phyloP scores from a whole-genome alignment of 2,329 filamentous ascomycete genomes.

The Cadophora sp. region DNA sequence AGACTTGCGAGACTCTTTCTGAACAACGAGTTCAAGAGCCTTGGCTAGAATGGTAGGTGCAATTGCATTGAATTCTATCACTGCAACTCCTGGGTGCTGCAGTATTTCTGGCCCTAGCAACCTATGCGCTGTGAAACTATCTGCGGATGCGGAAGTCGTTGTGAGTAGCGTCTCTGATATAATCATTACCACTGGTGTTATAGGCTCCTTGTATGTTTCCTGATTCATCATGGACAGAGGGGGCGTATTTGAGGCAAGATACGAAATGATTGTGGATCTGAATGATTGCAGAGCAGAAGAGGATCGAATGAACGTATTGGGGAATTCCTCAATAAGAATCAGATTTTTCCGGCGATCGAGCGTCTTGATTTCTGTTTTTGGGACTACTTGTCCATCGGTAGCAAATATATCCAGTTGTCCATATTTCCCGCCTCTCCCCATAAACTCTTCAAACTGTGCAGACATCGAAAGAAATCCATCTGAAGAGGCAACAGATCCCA shows the following conservation, averaged over 20 bases:
- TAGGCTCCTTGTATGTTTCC: constrained; percentile 47
- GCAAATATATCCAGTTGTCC: constrained; percentile 65
- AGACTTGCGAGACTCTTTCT: constrained; percentile 84
- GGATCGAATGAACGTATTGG: constrained; percentile 73
- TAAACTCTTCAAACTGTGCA: constrained; percentile 89
- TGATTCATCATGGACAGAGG: constrained; percentile 55
- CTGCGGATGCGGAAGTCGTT: constrained; percentile 81
- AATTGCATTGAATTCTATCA: constrained; percentile 93
- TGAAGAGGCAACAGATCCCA: constrained; percentile 60
- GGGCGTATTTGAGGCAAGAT: constrained; percentile 71
- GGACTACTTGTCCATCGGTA: constrained; percentile 36
- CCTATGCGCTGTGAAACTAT: constrained; percentile 92
- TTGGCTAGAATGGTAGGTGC: constrained; percentile 86
- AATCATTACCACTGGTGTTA: constrained; percentile 83
- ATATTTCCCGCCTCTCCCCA: constrained; percentile 82
- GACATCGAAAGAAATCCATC: constrained; percentile 74
- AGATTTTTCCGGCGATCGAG: constrained; percentile 55
- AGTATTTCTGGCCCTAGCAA: constrained; percentile 87
- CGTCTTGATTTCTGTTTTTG: constrained; percentile 42
- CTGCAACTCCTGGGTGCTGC: constrained; percentile 76
- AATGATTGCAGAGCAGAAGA: constrained; percentile 73
- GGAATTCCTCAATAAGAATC: constrained; percentile 83
- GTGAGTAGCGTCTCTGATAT: constrained; percentile 90
- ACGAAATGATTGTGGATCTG: constrained; percentile 76
- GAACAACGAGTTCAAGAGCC: constrained; percentile 80